Base-by-base conservation (phyloP, 768 basidiomycete species). In the Lyophyllum shimeji region DNA sequence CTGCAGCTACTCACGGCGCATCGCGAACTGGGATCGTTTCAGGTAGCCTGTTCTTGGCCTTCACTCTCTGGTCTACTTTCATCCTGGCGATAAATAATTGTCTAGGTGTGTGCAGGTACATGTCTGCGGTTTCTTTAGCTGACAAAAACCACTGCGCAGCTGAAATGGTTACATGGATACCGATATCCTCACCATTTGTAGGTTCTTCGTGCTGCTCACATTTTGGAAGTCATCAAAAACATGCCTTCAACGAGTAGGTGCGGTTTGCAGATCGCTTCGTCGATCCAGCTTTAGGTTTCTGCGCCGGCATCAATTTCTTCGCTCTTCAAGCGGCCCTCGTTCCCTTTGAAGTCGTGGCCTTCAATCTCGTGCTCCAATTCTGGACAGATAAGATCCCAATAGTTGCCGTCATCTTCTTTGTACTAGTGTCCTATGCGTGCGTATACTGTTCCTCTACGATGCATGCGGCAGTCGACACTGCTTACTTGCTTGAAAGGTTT, bases 141-240 rank as follows among this genome's bases (percentile, higher is more conserved):
- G 44, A 63, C 21, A 25, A 8, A 20, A 40, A 43, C n/a, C 15
- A 34, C 40, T 65, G 23, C 64, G 74, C 59, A 81, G 90, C 87
- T 34, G 90, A 93, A 69, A 90, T 91, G 89, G 87, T 89, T 27
- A 82, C 85, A n/a, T 86, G 83, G 73, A 88, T 89, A 5, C 90
- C 90, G 5, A 84, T 91, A 60, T 83, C 87, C 6, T 89, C 90
- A 5, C 85, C 87, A 5, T 90, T 90, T 66, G 84, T 88, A 56
- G 39, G 77, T 65, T 46, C 25, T 23, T 34, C n/a, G 29, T 51
- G 13, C 23, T 43, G 25, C 18, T 45, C 40, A 37, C 29, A 11
- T 40, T 12, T n/a, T n/a, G n/a, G 42, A 24, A 46, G 39, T 18
- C 50, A 6, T 27, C 43, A 13, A 47, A 21, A 46, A 37, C 43